phyloP scores from a whole-genome alignment of 202 grass and related monocot species.

The Alloteropsis angusta region DNA sequence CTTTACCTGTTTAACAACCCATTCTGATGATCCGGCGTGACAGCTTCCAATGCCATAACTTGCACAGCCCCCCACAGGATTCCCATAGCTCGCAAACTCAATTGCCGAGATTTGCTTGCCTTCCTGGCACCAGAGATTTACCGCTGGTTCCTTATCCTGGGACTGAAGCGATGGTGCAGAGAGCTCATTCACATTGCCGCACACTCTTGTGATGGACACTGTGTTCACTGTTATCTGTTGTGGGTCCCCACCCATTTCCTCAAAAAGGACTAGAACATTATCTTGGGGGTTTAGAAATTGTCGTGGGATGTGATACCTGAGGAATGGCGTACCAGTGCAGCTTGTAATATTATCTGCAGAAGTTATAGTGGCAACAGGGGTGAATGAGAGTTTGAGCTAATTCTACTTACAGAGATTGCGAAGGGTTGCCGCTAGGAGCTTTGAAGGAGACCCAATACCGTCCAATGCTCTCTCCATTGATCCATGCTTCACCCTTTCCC shows the following conservation, averaged over 20 bases:
- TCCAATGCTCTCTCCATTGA: conserved; percentile 82
- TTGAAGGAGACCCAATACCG: conserved; percentile 71
- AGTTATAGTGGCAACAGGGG: not conserved
- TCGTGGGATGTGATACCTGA: conserved; percentile 77
- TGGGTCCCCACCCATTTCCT: conserved; percentile 76
- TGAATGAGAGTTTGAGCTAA: not conserved
- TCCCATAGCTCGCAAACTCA: conserved; percentile 56
- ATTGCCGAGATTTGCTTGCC: conserved; percentile 35
- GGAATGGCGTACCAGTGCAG: not conserved
- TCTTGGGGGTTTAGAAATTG: conserved; percentile 44
- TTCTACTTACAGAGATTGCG: conserved; percentile 55
- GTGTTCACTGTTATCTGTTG: conserved; percentile 61
- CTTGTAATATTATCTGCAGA: not conserved
- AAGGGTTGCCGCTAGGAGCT: conserved; percentile 69
- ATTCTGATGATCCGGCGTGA: conserved; percentile 30
- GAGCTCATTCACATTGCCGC: conserved; percentile 22
- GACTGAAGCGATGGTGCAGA: conserved; percentile 11
- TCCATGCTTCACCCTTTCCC: conserved; percentile 77
- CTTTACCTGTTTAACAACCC: conserved; percentile 32
- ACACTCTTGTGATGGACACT: conserved; percentile 41
- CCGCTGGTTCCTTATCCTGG: conserved; percentile 12
- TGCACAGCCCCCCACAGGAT: conserved; percentile 25
- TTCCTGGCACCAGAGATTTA: conserved; percentile 32
- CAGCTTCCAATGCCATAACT: conserved; percentile 30
- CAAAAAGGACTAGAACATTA: conserved; percentile 63